Conservation (phyloP, 805 yeast genomes). For the Nakazawaea ernobii region DNA sequence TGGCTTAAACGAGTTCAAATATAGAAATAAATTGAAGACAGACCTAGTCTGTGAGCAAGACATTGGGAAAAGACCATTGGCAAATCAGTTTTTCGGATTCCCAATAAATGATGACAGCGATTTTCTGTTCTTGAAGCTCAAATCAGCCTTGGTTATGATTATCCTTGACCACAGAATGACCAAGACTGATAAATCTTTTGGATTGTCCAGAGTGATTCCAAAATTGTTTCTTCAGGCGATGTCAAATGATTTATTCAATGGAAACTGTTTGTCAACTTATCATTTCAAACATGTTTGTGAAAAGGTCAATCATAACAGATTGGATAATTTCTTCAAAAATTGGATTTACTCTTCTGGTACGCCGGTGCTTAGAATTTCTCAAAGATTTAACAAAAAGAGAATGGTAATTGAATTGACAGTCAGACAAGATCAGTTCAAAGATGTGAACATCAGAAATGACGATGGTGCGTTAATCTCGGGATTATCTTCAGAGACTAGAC, state of each 20-base stretch:
- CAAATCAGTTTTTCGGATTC: constrained; percentile 55
- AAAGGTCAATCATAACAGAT: constrained; percentile 79
- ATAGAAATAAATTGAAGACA: constrained; percentile 55
- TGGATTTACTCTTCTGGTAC: constrained; percentile 91
- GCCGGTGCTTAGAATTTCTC: constrained; percentile 85
- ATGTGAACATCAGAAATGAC: constrained; percentile 27
- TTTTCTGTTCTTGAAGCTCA: constrained; percentile 63
- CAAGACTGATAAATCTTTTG: constrained; percentile 91
- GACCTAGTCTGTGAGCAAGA: constrained; percentile 70
- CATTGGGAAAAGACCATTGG: constrained; percentile 76
- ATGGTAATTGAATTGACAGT: constrained; percentile 94
- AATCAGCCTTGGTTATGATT: constrained; percentile 80
- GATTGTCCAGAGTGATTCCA: constrained; percentile 85
- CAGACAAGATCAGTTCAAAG: constrained; percentile 77
- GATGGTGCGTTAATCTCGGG: constrained; percentile 10
- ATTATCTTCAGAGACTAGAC: constrained; percentile 11
- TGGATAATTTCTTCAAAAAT: constrained; percentile 81
- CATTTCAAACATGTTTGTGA: constrained; percentile 95
- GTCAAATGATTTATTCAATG: constrained; percentile 86
- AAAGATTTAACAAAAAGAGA: constrained; percentile 87
- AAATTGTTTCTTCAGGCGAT: constrained; percentile 88
- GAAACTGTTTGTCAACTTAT: constrained; percentile 64
- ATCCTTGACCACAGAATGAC: constrained; percentile 91
- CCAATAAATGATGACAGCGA: constrained; percentile 58
- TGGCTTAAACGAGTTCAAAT: constrained; percentile 82